phyloP scores from a whole-genome alignment of 2,329 filamentous ascomycete genomes.

The Aspergillus caelatus region DNA sequence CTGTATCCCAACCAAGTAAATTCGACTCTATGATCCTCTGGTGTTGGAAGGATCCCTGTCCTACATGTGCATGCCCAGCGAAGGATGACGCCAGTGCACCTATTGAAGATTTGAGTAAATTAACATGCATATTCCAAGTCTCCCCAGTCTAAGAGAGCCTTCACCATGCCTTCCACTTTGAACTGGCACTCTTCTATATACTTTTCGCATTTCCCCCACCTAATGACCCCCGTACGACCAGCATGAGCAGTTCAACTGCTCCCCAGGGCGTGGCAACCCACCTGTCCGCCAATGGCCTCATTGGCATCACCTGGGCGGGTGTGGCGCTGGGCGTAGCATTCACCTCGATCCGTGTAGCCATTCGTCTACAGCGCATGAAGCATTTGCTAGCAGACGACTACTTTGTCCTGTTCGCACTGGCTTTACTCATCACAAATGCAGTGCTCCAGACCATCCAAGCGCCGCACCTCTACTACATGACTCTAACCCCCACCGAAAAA shows the following conservation, averaged over 20 bases:
- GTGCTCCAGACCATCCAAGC: conserved; percentile 23
- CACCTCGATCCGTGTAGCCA: conserved; percentile 15
- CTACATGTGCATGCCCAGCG: background rate
- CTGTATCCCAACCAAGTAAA: background rate
- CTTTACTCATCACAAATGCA: conserved; percentile 22
- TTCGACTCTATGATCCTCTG: background rate
- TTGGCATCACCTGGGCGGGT: conserved; percentile 24
- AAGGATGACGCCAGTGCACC: background rate
- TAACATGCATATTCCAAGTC: background rate
- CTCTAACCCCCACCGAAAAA: conserved; percentile 9
- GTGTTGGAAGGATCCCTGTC: background rate
- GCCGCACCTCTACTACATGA: conserved; percentile 24
- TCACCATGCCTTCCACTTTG: background rate
- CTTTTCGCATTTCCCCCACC: background rate
- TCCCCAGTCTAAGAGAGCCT: background rate
- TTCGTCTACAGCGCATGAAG: conserved; percentile 20
- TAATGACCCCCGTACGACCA: background rate
- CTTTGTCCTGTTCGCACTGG: conserved; percentile 19
- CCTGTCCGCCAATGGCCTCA: conserved; percentile 18
- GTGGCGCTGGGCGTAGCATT: conserved; percentile 21
- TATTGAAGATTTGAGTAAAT: background rate
- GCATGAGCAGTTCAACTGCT: conserved; percentile 1
- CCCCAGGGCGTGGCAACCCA: conserved; percentile 15
- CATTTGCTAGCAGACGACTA: conserved; percentile 23
- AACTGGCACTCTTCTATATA: background rate